Evolutionary conservation across 2,329 filamentous ascomycete species (phyloP), one percentile per base, ranked within the genome.

Genomic region (Trichoderma breve): DNA sequence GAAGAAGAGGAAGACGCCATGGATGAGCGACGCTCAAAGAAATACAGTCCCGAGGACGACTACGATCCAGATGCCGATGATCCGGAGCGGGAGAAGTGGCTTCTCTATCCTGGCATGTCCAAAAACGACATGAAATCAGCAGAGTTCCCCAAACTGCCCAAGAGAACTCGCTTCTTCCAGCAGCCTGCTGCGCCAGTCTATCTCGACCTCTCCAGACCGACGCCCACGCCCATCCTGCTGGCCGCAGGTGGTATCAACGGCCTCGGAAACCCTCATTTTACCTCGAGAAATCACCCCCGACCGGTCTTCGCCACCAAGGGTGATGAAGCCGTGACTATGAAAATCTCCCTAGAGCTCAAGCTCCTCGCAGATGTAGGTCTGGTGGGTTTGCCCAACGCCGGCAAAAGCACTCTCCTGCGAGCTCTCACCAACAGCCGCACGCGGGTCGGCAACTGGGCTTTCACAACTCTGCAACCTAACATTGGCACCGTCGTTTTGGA

Each of bases 401-500:
- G 96, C 9, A 99, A 99, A 83, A 97, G 93, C 79, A 98, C 96
- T 0, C 86, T 99, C 1, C 87, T 98, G 18, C 91, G 96, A 21
- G 91, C 95, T 3, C 84, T 99, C 76, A 97, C 91, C 77, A 95
- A 95, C 80, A 97, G 93, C 79, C 91, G 94, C 73, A 93, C 96
- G 2, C 89, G 96, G 51, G 90, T 99, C 34, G 96, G 96, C 53
- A 91, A 93, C 80, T 99, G 96, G 96, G 95, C 94, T 11, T 99
- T 99, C 80, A 99, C 96, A 3, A 99, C 96, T 0, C 86, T 99
- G 9, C 92, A 95, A 76, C 96, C 96, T 3, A 98, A 97, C 76
- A 97, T 99, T 70, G 96, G 96, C 65, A 99, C 96, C 0, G 94
- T 99, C 7, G 92, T 98, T 15, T 88, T 99, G 12, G 96, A 99